Base-by-base conservation (phyloP, 2,329 filamentous ascomycete species). In the Cytospora paraplurivora region DNA sequence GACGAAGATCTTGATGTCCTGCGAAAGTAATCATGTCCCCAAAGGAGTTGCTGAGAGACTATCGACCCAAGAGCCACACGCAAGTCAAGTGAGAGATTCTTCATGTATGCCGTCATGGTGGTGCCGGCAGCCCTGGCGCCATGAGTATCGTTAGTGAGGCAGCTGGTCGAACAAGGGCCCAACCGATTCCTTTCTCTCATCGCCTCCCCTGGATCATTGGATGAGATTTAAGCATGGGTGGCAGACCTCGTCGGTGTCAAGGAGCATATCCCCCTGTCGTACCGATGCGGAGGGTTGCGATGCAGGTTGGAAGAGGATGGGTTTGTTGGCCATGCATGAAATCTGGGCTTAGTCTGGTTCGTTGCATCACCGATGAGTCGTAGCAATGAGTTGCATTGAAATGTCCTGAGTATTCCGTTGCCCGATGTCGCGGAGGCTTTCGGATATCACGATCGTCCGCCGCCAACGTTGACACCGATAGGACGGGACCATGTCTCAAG, bases 11-110 rank as follows among this genome's bases (percentile, higher is more conserved):
- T 8, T n/a, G 27, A 32, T 17, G 41, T 32, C 17, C 56, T 52
- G 56, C 47, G 32, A 35, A 52, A 37, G 17, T 11, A 53, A 15
- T 27, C n/a, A 13, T 17, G 33, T 7, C 33, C 15, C 37, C 13
- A 17, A 19, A 27, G 50, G 12, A 54, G 50, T 51, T 34, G 34
- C 27, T 50, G 50, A 53, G n/a, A 54, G 4, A 50, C 27, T 37
- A 34, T 32, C 38, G 32, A 44, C 32, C 38, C 37, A 47, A 38
- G 38, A 32, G n/a, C 44, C 44, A 38, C 17, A 49, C 15, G 17
- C 50, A 51, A 57, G 59, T 64, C 63, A 64, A 64, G 63, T 64
- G 63, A 64, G 63, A 51, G 54, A 62, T 41, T 52, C 49, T 19
- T 62, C 53, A 64, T 64, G 63, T 64, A 50, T 50, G 63, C 33